phyloP scores from a whole-genome alignment of 2,329 filamentous ascomycete species.

The Aschersonia sp. region DNA sequence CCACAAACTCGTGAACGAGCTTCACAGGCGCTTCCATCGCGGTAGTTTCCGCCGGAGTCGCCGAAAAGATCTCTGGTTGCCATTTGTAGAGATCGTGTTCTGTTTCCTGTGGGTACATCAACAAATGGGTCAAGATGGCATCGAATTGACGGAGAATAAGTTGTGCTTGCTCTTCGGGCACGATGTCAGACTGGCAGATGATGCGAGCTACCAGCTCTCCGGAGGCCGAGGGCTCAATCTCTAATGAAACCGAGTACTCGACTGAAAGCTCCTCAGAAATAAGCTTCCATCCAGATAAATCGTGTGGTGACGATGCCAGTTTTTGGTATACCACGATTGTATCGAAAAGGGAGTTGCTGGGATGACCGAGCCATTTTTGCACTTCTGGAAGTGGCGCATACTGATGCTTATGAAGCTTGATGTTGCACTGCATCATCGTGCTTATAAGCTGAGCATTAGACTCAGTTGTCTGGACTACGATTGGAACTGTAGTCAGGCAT shows the following conservation, averaged over 20 bases:
- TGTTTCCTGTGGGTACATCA: constrained; percentile 29
- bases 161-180: constrained; percentile 55
- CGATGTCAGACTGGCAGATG: constrained; percentile 46
- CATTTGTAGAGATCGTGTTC: constrained; percentile 22
- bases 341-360: constrained; percentile 60
- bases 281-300: constrained; percentile 38
- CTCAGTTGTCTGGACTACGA: constrained; percentile 40
- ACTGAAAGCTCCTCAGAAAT: constrained; percentile 52
- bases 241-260: constrained; percentile 71
- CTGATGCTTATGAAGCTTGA: constrained; percentile 52
- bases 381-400: constrained; percentile 57
- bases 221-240: constrained; percentile 45
- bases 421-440: constrained; percentile 51
- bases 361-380: constrained; percentile 54
- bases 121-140: constrained; percentile 42
- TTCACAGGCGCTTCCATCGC: constrained; percentile 41
- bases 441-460: constrained; percentile 44
- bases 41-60: constrained; percentile 44
- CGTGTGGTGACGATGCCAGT: constrained; percentile 13
- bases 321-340: constrained; percentile 78
- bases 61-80: constrained; percentile 39
- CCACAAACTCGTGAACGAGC: constrained; percentile 68
- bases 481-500: constrained; percentile 68
- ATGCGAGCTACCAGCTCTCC: constrained; percentile 45
- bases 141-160: constrained; percentile 62